A percentile compares a stretch with the other conserved stretches of the same genome.
Evolutionary conservation across 2,329 filamentous ascomycete species (phyloP).

Genomic region (Penicillium corylophilum): DNA sequence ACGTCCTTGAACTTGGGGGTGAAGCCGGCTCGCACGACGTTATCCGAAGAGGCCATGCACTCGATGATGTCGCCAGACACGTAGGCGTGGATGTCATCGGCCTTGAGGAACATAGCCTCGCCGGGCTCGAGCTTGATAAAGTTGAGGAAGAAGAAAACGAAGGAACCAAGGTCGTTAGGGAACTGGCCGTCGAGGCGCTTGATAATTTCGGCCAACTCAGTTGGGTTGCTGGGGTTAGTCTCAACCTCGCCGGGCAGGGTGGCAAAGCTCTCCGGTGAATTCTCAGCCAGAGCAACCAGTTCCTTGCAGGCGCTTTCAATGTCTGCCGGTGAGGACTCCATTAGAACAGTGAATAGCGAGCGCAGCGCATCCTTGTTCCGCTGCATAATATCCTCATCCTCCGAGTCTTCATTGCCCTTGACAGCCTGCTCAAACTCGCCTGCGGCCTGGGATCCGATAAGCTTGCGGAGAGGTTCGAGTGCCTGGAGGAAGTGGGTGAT

Average conservation of each 20-base stretch:
- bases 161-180: slow-evolving; percentile 84
- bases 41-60: slow-evolving; percentile 99
- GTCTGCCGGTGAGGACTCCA: slow-evolving; percentile 70
- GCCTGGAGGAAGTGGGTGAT: slow-evolving; percentile 78
- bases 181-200: slow-evolving; percentile 78
- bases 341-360: slow-evolving; percentile 72
- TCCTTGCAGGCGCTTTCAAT: slow-evolving; percentile 65
- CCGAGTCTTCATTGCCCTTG: slow-evolving; percentile 56
- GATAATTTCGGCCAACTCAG: slow-evolving; percentile 74
- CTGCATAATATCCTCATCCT: slow-evolving; percentile 45
- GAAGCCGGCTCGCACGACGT: slow-evolving; percentile 94
- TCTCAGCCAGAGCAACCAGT: slow-evolving; percentile 69
- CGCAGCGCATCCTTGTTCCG: slow-evolving; percentile 78
- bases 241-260: slow-evolving; percentile 41
- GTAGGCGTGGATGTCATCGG: slow-evolving; percentile 97
- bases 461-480: slow-evolving; percentile 61
- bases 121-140: slow-evolving; percentile 83
- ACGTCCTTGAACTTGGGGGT: slow-evolving; percentile 99
- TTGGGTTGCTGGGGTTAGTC: slow-evolving; percentile 40
- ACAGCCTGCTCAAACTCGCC: slow-evolving; percentile 59
- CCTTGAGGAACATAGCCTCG: slow-evolving; percentile 93
- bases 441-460: slow-evolving; percentile 57
- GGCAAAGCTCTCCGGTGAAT: slow-evolving; percentile 71
- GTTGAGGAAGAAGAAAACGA: slow-evolving; percentile 97
- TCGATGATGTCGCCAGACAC: slow-evolving; percentile 79